A percentile compares a stretch with the other conserved stretches of the same genome.
phyloP scores from a whole-genome alignment of 2,329 filamentous ascomycete species.

The Fusarium odoratissimum region DNA sequence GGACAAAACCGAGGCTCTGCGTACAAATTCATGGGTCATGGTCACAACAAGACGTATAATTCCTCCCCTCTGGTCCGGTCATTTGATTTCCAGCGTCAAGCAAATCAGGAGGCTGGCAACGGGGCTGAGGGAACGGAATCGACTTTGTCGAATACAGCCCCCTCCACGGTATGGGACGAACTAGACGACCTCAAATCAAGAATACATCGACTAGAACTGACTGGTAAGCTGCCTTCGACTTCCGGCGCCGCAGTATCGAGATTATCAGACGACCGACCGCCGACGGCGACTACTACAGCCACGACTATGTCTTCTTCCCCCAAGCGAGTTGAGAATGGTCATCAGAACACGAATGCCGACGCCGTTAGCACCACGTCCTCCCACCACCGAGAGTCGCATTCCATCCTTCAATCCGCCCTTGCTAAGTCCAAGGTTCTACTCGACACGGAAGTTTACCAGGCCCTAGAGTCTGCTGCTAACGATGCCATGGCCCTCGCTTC shows the following conservation, averaged over 20 bases:
- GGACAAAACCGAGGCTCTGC: conserved; percentile 57
- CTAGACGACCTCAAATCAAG: conserved; percentile 94
- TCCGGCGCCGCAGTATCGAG: conserved; percentile 83
- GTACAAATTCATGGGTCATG: conserved; percentile 52
- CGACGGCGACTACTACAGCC: conserved; percentile 89
- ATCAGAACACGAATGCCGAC: conserved; percentile 42
- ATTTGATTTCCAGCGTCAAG: conserved; percentile 49
- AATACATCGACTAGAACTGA: conserved; percentile 89
- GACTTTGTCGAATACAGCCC: conserved; percentile 85
- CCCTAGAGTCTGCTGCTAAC: conserved; percentile 81
- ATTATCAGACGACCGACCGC: conserved; percentile 81
- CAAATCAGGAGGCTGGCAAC: conserved; percentile 50
- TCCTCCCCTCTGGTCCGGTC: conserved; percentile 69
- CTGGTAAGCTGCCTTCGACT: conserved; percentile 85
- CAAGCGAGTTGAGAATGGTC: conserved; percentile 64
- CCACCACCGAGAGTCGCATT: conserved; percentile 71
- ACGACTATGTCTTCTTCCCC: conserved; percentile 94
- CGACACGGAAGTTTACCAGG: conserved; percentile 76
- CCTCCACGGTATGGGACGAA: conserved; percentile 97
- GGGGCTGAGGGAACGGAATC: conserved; percentile 81
- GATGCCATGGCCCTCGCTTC: conserved; percentile 84
- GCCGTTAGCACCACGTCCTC: conserved; percentile 57
- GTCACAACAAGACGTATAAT: conserved; percentile 58
- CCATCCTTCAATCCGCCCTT: conserved; percentile 83
- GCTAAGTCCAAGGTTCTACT: conserved; percentile 79